Evolutionary conservation across 2,329 filamentous ascomycete species (phyloP).

Genomic region (Calcarisporium arbuscula): DNA sequence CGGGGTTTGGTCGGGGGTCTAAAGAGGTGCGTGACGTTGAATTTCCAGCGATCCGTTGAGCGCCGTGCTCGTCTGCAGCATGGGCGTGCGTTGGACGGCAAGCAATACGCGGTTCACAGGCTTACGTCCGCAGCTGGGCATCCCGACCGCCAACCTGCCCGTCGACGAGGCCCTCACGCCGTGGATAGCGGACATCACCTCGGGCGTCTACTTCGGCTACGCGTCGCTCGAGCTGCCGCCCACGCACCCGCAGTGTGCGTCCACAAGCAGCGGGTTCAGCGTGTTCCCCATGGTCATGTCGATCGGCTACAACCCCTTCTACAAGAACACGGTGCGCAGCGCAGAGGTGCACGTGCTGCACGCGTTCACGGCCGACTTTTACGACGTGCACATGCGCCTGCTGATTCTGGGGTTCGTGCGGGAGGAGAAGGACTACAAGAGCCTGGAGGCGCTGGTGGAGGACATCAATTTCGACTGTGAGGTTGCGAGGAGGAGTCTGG

Average conservation of each 20-base stretch:
- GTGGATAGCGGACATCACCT: constrained; percentile 59
- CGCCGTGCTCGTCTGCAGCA: too few relatives aligned
- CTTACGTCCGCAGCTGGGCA: constrained; percentile 68
- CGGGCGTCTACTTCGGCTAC: constrained; percentile 92
- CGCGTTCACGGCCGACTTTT: constrained; percentile 74
- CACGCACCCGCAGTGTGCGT: constrained; percentile 31
- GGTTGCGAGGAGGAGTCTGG: constrained; percentile 69
- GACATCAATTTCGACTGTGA: constrained; percentile 88
- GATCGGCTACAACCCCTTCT: constrained; percentile 96
- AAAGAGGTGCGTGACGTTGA: constrained; percentile 60
- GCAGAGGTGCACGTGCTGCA: constrained; percentile 90
- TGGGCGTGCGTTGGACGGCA: too few relatives aligned
- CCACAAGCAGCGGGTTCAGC: constrained; percentile 16
- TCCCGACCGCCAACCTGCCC: constrained; percentile 90
- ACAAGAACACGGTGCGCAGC: constrained; percentile 80
- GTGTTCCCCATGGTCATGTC: constrained; percentile 87
- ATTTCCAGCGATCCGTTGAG: too few relatives aligned
- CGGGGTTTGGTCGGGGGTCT: constrained; percentile 88
- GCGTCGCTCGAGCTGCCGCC: constrained; percentile 61
- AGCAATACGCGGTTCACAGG: too few relatives aligned
- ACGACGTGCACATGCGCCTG: constrained; percentile 72
- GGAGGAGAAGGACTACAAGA: constrained; percentile 82
- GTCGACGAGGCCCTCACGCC: constrained; percentile 56
- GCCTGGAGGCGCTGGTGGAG: constrained; percentile 72
- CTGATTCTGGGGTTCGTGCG: constrained; percentile 82